A percentile compares a stretch with the other conserved stretches of the same genome.
Evolutionary conservation across 805 yeast species (phyloP).

Genomic region (Kluyveromyces starmeri): DNA sequence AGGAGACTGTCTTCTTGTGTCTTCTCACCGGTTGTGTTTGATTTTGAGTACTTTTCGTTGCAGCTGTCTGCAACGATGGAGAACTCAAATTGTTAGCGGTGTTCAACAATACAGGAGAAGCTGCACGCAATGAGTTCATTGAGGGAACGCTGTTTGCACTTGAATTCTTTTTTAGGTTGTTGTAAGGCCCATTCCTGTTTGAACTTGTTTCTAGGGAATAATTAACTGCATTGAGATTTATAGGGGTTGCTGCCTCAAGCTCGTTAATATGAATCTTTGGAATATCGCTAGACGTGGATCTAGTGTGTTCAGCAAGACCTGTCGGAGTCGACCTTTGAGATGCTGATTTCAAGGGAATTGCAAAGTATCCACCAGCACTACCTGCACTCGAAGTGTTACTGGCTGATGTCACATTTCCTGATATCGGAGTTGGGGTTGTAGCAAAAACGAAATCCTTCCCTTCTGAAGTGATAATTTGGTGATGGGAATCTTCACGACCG

Average conservation of each 20-base stretch:
- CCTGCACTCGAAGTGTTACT: slow-evolving; percentile 18
- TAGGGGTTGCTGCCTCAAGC: slow-evolving; percentile 10
- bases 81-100: slow-evolving; percentile 6
- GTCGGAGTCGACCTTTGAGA: slow-evolving; percentile 16
- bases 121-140: slow-evolving; percentile 1
- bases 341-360: slow-evolving; percentile 23
- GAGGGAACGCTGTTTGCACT: slow-evolving; percentile 11
- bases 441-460: slow-evolving; percentile 7
- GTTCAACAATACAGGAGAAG: slow-evolving; percentile 6
- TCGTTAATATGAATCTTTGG: slow-evolving; percentile 18
- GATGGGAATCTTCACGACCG: slow-evolving; percentile 2
- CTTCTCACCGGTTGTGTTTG: slow-evolving; percentile 25
- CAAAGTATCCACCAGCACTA: slow-evolving; percentile 30
- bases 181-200: slow-evolving; percentile 8
- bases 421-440: slow-evolving; percentile 5
- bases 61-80: slow-evolving; percentile 4
- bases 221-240: background rate
- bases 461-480: slow-evolving; percentile 10
- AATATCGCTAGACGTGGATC: slow-evolving; percentile 6
- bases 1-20: slow-evolving; percentile 29
- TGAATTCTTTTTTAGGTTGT: slow-evolving; percentile 10
- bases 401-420: slow-evolving; percentile 15
- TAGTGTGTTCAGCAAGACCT: slow-evolving; percentile 10
- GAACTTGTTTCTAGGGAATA: slow-evolving; percentile 5
- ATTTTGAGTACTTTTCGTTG: background rate